These are phyloP conservation scores for Truncatella angustata DNA, from an alignment of 2,329 filamentous ascomycete species.

Conservation along the genomic window DNA sequence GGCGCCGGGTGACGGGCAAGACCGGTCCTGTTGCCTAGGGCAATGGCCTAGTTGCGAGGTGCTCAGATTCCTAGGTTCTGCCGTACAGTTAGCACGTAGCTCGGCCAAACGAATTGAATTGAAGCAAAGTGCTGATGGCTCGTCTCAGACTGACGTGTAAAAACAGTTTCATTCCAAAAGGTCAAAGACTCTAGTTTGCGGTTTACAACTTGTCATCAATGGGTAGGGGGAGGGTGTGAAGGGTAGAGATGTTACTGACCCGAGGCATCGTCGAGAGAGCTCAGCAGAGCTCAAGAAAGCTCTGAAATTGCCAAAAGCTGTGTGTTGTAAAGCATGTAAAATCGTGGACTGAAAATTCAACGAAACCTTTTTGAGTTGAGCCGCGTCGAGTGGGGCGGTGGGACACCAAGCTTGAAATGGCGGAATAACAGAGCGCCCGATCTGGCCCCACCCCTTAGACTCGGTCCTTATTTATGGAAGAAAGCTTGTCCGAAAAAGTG, in stretches of 20 bases:
- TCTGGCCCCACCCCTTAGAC: not conserved
- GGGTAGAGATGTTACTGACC: constrained; percentile 17
- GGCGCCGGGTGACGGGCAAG: too few species aligned
- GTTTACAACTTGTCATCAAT: constrained; percentile 81
- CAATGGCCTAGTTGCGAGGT: not conserved
- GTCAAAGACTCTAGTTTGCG: constrained; percentile 95
- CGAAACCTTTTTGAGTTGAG: constrained; percentile 13
- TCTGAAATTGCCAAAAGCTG: constrained; percentile 1
- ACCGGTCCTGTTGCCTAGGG: too few species aligned
- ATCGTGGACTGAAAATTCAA: constrained; percentile 16
- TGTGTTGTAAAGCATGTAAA: not conserved
- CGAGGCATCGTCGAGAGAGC: not conserved
- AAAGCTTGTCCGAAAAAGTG: constrained; percentile 7
- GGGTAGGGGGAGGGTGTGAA: constrained; percentile 27
- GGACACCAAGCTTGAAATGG: not conserved
- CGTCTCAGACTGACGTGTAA: constrained; percentile 91
- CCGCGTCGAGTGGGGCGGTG: constrained; percentile 7
- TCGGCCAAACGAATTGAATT: not conserved
- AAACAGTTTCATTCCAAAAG: constrained; percentile 79
- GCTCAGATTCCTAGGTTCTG: constrained; percentile 10
- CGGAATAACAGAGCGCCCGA: constrained; percentile 13
- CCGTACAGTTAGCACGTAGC: constrained; percentile 17
- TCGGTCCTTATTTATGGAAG: constrained; percentile 2
- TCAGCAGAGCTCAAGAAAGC: not conserved
- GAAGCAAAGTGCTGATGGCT: constrained; percentile 5